Conservation (phyloP, 2,329 filamentous ascomycete genomes). For the Talaromyces pinophilus region DNA sequence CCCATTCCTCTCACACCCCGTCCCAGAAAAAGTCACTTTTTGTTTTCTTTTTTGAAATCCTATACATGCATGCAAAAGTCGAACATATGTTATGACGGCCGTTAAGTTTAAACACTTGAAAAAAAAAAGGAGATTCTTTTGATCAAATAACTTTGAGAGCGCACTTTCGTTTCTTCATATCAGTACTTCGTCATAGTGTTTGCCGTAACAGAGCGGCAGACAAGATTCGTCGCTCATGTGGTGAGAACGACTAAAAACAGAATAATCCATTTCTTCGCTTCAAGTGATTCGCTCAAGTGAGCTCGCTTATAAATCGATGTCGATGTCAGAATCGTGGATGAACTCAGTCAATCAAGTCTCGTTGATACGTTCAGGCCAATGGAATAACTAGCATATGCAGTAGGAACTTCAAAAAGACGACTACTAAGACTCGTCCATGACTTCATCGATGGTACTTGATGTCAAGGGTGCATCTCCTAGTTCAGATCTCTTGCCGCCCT, state of each 20-base stretch:
- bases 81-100: neutral
- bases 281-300: neutral
- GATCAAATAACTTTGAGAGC: neutral
- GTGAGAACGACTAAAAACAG: neutral
- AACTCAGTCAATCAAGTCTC: neutral
- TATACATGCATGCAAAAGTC: neutral
- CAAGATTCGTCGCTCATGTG: neutral
- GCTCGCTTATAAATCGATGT: neutral
- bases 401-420: neutral
- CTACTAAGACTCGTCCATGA: conserved; percentile 26
- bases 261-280: conserved; percentile 1
- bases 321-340: neutral
- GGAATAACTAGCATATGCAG: neutral
- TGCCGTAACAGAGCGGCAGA: neutral
- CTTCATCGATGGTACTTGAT: conserved; percentile 29
- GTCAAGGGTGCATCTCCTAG: conserved; percentile 18
- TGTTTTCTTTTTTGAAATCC: conserved; percentile 1
- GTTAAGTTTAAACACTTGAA: neutral
- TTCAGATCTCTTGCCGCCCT: conserved; percentile 24
- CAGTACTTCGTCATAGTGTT: neutral
- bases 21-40: neutral
- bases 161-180: conserved; percentile 5
- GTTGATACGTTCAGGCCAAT: neutral
- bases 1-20: neutral
- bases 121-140: neutral